Conservation (phyloP, 2,329 filamentous ascomycete genomes). For the Arachnopeziza araneosa region DNA sequence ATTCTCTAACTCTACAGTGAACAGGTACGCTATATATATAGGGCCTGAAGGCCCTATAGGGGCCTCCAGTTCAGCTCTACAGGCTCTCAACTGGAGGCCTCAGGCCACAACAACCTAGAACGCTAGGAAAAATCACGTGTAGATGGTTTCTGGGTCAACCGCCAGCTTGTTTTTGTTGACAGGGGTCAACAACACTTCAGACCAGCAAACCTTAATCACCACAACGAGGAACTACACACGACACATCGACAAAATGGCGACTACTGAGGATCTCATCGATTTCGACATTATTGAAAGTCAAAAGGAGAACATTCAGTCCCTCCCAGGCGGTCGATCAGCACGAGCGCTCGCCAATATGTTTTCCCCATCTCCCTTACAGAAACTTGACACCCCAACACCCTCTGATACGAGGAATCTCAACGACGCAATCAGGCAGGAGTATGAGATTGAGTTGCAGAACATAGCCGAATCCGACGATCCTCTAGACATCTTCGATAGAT, state of each 20-base stretch:
- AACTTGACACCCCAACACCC: slow-evolving; percentile 57
- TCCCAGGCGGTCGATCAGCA: slow-evolving; percentile 83
- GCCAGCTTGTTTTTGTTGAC: background rate
- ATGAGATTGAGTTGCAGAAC: slow-evolving; percentile 73
- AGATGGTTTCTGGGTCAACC: background rate
- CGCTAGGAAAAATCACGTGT: background rate
- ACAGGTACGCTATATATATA: too few species aligned
- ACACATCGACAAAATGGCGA: slow-evolving; percentile 37
- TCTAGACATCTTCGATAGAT: slow-evolving; percentile 90
- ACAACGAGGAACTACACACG: slow-evolving; percentile 12
- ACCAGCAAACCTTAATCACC: background rate
- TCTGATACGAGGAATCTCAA: slow-evolving; percentile 72
- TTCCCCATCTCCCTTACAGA: slow-evolving; percentile 58
- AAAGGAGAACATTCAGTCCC: slow-evolving; percentile 95
- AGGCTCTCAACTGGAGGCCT: too few species aligned
- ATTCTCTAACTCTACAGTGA: too few species aligned
- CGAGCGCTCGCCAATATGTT: slow-evolving; percentile 80
- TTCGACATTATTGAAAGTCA: slow-evolving; percentile 95
- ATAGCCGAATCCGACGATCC: slow-evolving; percentile 90
- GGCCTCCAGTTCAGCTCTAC: too few species aligned
- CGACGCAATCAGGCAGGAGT: slow-evolving; percentile 74
- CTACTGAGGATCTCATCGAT: slow-evolving; percentile 51
- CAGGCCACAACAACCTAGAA: too few species aligned
- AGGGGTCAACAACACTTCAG: background rate
- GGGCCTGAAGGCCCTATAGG: too few species aligned